Conservation (phyloP, 1,139 yeast species). For the Kodamaea derodonti region DNA sequence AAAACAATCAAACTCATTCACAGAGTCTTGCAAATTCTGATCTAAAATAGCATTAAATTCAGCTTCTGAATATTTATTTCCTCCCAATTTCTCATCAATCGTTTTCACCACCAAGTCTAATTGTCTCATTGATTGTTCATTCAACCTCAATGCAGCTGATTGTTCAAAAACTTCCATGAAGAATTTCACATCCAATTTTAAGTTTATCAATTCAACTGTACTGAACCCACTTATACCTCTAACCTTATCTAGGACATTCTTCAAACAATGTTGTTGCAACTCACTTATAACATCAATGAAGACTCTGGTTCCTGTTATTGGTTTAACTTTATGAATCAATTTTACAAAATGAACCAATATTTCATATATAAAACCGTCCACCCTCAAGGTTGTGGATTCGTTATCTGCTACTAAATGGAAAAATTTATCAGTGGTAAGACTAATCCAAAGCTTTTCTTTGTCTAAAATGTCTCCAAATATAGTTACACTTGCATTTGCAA, state of each 20-base stretch:
- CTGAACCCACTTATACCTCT: constrained; percentile 17
- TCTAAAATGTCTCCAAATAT: constrained; percentile 41
- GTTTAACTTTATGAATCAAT: constrained; percentile 38
- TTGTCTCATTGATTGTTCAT: constrained; percentile 34
- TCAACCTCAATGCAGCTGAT: constrained; percentile 31
- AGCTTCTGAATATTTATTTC: constrained; percentile 17
- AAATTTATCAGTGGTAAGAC: constrained; percentile 25
- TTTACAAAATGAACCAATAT: constrained; percentile 41
- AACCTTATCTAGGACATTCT: constrained; percentile 31
- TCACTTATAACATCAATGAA: constrained; percentile 38
- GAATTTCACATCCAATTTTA: constrained; percentile 38
- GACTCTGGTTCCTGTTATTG: constrained; percentile 37
- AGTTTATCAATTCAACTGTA: constrained; percentile 20
- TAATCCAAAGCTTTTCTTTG: constrained; percentile 36
- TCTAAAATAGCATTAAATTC: constrained; percentile 30
- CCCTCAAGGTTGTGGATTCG: constrained; percentile 13
- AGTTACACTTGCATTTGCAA: constrained; percentile 41
- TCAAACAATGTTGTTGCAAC: constrained; percentile 35
- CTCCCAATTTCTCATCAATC: constrained; percentile 25
- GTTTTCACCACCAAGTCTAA: constrained; percentile 32
- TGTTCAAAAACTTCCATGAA: constrained; percentile 40
- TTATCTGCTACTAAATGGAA: constrained; percentile 15
- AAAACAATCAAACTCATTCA: constrained; percentile 29
- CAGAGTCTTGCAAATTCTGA: constrained; percentile 28
- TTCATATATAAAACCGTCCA: constrained; percentile 42